Evolutionary conservation across 805 yeast species (phyloP).

Genomic region (Hanseniaspora thailandica): DNA sequence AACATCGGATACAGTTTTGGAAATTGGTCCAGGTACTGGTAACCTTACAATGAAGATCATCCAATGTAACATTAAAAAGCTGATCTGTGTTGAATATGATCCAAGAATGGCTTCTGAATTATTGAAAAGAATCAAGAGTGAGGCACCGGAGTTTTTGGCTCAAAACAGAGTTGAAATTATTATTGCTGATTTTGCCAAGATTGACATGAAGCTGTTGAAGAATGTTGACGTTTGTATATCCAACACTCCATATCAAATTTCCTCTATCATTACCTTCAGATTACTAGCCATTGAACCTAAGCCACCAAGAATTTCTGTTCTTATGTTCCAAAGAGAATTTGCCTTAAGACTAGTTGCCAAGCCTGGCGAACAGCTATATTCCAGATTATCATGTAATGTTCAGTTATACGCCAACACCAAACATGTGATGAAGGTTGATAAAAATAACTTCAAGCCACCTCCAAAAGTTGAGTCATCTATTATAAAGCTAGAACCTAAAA

Average conservation of each 20-base stretch:
- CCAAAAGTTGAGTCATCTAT: slow-evolving; percentile 97
- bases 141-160: slow-evolving; percentile 7
- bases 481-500: slow-evolving; percentile 83
- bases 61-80: slow-evolving; percentile 75
- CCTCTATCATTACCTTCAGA: slow-evolving; percentile 91
- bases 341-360: slow-evolving; percentile 86
- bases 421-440: slow-evolving; percentile 96
- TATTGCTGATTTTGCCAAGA: slow-evolving; percentile 91
- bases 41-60: slow-evolving; percentile 85
- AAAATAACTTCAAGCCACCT: slow-evolving; percentile 93
- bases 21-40: slow-evolving; percentile 99
- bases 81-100: slow-evolving; percentile 96
- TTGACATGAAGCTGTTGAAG: slow-evolving; percentile 55
- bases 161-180: slow-evolving; percentile 63
- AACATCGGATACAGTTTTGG: slow-evolving; percentile 86
- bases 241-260: slow-evolving; percentile 94
- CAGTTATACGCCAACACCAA: slow-evolving; percentile 99
- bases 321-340: slow-evolving; percentile 96
- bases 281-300: slow-evolving; percentile 67
- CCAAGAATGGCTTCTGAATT: slow-evolving; percentile 99
- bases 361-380: slow-evolving; percentile 91
- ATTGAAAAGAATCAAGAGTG: slow-evolving; percentile 75
- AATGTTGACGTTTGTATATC: slow-evolving; percentile 92
- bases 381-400: slow-evolving; percentile 88
- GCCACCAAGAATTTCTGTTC: slow-evolving; percentile 88